Conservation (phyloP, 164 flowering plant species). For the Dillenia turbinata region DNA sequence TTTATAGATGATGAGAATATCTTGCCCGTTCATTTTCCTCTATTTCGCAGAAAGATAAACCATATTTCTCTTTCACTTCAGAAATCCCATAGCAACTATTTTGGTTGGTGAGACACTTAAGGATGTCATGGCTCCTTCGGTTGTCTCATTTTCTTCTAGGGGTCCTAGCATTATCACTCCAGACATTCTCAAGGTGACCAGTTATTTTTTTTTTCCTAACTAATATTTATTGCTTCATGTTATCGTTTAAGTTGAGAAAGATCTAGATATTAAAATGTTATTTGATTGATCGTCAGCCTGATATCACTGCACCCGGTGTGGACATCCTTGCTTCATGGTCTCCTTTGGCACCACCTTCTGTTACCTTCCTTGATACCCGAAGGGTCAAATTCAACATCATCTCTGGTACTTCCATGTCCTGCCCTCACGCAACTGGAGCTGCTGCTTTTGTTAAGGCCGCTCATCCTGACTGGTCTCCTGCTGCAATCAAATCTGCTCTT, state of each 20-base stretch:
- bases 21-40: no score
- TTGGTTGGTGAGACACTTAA: not conserved
- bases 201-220: not conserved
- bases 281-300: slow-evolving; percentile 13
- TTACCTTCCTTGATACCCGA: not conserved
- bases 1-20: no score
- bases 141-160: slow-evolving; percentile 17
- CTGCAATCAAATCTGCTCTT: slow-evolving; percentile 14
- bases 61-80: not conserved
- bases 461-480: slow-evolving; percentile 13
- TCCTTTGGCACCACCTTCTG: not conserved
- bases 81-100: slow-evolving; percentile 7
- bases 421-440: slow-evolving; percentile 14
- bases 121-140: slow-evolving; percentile 5
- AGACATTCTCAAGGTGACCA: slow-evolving; percentile 10
- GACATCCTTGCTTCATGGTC: slow-evolving; percentile 25
- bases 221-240: not conserved
- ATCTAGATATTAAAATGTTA: not conserved
- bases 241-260: not conserved
- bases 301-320: slow-evolving; percentile 23
- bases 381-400: slow-evolving; percentile 3
- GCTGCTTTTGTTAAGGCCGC: slow-evolving; percentile 13
- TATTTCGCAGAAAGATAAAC: no score
- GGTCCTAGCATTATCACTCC: slow-evolving; percentile 8
- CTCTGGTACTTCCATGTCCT: slow-evolving; percentile 19